A percentile compares a stretch with the other conserved stretches of the same genome.
phyloP scores from a whole-genome alignment of 129 eudicot species.

The Escallonia rubra region DNA sequence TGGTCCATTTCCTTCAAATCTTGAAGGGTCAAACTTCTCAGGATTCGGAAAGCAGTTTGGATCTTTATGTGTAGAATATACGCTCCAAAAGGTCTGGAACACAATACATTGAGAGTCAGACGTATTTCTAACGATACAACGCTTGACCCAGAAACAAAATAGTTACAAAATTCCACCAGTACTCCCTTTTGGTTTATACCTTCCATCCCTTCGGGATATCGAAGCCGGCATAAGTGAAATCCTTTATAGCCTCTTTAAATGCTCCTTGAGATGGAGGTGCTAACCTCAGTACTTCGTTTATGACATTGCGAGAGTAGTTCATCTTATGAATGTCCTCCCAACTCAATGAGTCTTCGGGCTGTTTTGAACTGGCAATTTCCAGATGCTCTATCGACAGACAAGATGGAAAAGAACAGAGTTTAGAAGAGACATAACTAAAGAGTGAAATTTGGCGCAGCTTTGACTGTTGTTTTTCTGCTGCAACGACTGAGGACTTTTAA shows the following conservation, averaged over 20 bases:
- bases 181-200: not conserved
- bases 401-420: not conserved
- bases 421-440: not conserved
- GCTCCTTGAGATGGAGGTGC: slow-evolving; percentile 2
- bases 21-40: not conserved
- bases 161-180: not conserved
- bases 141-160: not conserved
- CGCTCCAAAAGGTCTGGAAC: not conserved
- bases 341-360: not conserved
- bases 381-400: not conserved
- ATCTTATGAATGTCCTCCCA: slow-evolving; percentile 5
- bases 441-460: too few relatives aligned
- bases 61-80: not conserved
- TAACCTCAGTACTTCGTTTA: slow-evolving; percentile 6
- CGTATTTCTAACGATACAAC: not conserved
- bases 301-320: slow-evolving; percentile 8
- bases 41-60: not conserved
- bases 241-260: not conserved
- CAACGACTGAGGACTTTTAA: not conserved
- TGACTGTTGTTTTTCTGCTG: too few relatives aligned
- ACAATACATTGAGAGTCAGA: too few relatives aligned
- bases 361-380: not conserved
- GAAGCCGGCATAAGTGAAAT: not conserved
- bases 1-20: not conserved
- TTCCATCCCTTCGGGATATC: not conserved